Evolutionary conservation across 495 filamentous ascomycete genomes (phyloP), one percentile per base, ranked within the genome.

Genomic region (Penicillium argentinense): DNA sequence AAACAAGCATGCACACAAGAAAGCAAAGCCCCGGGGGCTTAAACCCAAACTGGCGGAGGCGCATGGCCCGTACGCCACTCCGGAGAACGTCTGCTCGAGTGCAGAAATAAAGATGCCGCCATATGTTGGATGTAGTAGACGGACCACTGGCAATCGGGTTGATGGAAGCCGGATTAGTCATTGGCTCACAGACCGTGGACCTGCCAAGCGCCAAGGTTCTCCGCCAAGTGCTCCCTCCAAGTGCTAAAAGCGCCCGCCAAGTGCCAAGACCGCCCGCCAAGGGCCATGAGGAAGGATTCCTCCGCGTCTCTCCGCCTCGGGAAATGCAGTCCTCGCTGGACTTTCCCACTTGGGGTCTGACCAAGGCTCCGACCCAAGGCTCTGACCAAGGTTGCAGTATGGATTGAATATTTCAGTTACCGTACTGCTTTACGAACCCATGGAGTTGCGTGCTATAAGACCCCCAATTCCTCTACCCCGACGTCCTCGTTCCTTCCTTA

Each of bases 391-490:
- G 29, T 4, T 43, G 13, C 23, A 14, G 44, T 39, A 24, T 19
- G 6, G 7, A 5, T 43, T 5, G 23, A 18, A 49, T 30, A 19
- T 38, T 34, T 23, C 8, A 28, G 6, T 41, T 41, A 17, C 26
- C 26, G 36, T 47, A 24, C 39, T 23, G 29, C 34, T 24, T 47
- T n/a, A n/a, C n/a, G 19, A 24, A 25, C 37, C 36, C 27, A 47
- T 47, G 42, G 43, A 39, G 51, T n/a, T 25, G 39, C 32, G 18
- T 52, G 19, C 32, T 56, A 53, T 53, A 53, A 53, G 50, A 53
- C 4, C 19, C 24, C 23, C 36, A 22, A 28, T 34, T 41, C 39
- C 22, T 32, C 11, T 36, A 23, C 25, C 16, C 34, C 12, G 18
- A 19, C 29, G 13, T 17, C 21, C 32, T 45, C 16, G 26, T 34